Percentiles rank a stretch among this genome's conserved stretches.
Conservation (phyloP, 2,329 filamentous ascomycete species). For the Aspergillus vadensis region DNA sequence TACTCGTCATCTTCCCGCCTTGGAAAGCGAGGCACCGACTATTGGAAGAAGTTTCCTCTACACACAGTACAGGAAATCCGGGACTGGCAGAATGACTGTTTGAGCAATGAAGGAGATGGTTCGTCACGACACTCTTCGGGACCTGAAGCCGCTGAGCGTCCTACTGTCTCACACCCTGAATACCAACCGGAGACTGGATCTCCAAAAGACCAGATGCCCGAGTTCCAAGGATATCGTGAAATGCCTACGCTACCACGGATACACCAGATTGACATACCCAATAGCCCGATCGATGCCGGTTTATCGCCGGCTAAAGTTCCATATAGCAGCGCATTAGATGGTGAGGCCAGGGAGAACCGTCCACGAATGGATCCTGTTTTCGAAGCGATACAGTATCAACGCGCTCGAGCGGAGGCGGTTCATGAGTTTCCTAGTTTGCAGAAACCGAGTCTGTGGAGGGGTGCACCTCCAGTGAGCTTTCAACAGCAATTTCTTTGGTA, state of each 20-base stretch:
- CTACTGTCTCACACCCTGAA: not conserved
- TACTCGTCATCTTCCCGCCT: slow-evolving; percentile 26
- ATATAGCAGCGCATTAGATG: not conserved
- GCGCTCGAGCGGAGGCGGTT: not conserved
- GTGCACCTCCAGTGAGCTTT: slow-evolving; percentile 33
- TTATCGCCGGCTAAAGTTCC: not conserved
- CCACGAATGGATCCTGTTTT: slow-evolving; percentile 1
- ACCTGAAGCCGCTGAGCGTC: not conserved
- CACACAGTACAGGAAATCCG: slow-evolving; percentile 36
- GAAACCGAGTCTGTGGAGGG: slow-evolving; percentile 30
- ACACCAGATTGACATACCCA: not conserved
- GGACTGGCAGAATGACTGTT: slow-evolving; percentile 39
- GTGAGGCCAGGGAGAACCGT: not conserved
- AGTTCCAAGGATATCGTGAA: not conserved
- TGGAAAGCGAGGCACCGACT: slow-evolving; percentile 38
- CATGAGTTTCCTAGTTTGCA: slow-evolving; percentile 2
- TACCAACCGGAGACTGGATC: not conserved
- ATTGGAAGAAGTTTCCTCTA: slow-evolving; percentile 43
- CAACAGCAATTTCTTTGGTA: slow-evolving; percentile 40
- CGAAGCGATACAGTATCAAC: slow-evolving; percentile 1
- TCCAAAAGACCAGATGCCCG: not conserved
- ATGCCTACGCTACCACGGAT: not conserved
- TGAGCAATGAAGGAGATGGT: not conserved
- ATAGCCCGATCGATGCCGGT: not conserved
- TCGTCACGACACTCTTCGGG: not conserved